Evolutionary conservation across 139 green algal species (phyloP).

Genomic region (Nannochloris sp.): DNA sequence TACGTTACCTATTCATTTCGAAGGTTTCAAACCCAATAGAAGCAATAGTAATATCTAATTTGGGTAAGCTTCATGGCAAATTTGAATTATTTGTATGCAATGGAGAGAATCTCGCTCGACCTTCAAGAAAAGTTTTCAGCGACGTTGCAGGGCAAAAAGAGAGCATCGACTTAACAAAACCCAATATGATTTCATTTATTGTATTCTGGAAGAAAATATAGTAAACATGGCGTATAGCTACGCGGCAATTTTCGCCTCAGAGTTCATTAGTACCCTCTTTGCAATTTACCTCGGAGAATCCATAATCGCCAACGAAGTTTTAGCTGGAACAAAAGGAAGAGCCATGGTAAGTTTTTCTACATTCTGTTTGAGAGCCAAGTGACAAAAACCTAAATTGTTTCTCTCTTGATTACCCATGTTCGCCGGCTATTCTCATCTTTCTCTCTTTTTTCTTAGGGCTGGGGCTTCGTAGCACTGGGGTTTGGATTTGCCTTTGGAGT

Average conservation of each 20-base stretch:
- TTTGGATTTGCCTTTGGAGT: constrained; percentile 32
- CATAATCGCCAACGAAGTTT: constrained; percentile 32
- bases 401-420: too few relatives aligned
- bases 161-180: not conserved
- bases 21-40: too few relatives aligned
- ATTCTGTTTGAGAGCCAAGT: too few relatives aligned
- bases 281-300: constrained; percentile 27
- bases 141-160: not conserved
- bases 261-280: not conserved
- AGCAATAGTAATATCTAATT: not conserved
- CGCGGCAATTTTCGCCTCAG: constrained; percentile 8
- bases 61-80: not conserved
- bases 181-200: not conserved
- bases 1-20: too few relatives aligned
- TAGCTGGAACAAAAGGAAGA: constrained; percentile 17
- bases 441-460: constrained; percentile 5
- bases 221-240: not conserved
- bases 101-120: not conserved
- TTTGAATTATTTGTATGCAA: not conserved
- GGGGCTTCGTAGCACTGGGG: constrained; percentile 17
- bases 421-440: too few relatives aligned
- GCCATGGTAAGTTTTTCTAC: not conserved
- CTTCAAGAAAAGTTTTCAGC: not conserved
- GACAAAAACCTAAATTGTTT: not conserved
- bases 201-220: not conserved